A percentile compares a stretch with the other conserved stretches of the same genome.
phyloP scores from a whole-genome alignment of 805 yeast genomes.

The baker's yeast (Saccharomyces cerevisiae) region DNA sequence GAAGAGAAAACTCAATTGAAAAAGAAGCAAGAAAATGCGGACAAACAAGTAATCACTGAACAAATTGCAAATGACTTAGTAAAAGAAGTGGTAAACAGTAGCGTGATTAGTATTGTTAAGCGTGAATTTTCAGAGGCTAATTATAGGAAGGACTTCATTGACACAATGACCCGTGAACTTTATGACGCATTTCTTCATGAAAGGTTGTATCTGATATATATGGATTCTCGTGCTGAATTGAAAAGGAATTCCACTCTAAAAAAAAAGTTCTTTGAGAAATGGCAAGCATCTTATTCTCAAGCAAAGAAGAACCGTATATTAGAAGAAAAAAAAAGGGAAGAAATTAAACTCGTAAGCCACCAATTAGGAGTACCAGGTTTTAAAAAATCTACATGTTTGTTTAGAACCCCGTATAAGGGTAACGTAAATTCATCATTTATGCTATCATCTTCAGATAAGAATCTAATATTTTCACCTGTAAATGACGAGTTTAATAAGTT shows the following conservation, averaged over 20 bases:
- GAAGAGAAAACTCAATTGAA: constrained; percentile 7
- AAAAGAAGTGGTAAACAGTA: constrained; percentile 5
- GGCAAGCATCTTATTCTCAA: constrained; percentile 27
- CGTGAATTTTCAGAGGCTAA: neutral
- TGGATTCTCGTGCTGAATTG: constrained; percentile 40
- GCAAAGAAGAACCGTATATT: constrained; percentile 9
- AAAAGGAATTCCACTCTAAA: constrained; percentile 31
- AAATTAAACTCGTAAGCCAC: constrained; percentile 30
- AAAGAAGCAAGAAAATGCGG: constrained; percentile 16
- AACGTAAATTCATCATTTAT: constrained; percentile 13
- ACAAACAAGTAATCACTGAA: constrained; percentile 16
- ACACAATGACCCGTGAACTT: constrained; percentile 41
- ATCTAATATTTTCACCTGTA: constrained; percentile 17
- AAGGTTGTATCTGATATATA: constrained; percentile 36
- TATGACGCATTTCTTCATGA: constrained; percentile 57
- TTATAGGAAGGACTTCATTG: constrained; percentile 18
- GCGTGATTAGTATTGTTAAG: neutral
- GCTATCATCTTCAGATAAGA: constrained; percentile 17
- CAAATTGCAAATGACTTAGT: constrained; percentile 5
- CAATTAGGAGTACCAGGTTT: constrained; percentile 31
- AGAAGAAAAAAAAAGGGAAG: constrained; percentile 35
- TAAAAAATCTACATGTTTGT: constrained; percentile 18
- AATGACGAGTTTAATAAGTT: constrained; percentile 27
- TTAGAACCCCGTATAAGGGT: constrained; percentile 14
- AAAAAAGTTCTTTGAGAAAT: constrained; percentile 23